Evolutionary conservation across 768 basidiomycete species (phyloP).

Genomic region (Pisolithus sp.): DNA sequence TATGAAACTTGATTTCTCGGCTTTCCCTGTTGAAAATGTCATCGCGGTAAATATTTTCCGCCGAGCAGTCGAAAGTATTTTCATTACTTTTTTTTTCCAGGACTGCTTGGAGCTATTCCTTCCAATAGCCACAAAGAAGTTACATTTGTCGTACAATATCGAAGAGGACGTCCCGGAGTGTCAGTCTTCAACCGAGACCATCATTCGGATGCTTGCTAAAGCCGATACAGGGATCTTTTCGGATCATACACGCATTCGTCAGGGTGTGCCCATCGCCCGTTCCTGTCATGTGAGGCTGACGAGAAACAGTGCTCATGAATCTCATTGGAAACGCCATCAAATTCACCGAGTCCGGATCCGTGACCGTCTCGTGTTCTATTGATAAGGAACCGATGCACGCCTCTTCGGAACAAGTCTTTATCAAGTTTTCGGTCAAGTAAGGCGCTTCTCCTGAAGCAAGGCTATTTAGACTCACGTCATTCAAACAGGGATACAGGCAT

Average conservation of each 20-base stretch:
- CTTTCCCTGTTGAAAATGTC: constrained; percentile 64
- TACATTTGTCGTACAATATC: constrained; percentile 70
- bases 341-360: constrained; percentile 59
- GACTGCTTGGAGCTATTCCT: constrained; percentile 74
- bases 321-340: constrained; percentile 73
- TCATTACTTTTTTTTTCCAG: constrained; percentile 29
- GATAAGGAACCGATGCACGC: constrained; percentile 30
- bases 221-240: constrained; percentile 51
- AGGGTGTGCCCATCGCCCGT: constrained; percentile 36
- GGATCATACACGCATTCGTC: constrained; percentile 68
- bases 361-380: constrained; percentile 56
- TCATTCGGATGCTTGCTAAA: neutral
- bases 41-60: constrained; percentile 45
- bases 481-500: constrained; percentile 60
- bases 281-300: neutral
- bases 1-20: constrained; percentile 61
- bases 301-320: constrained; percentile 59
- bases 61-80: neutral
- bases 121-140: constrained; percentile 68
- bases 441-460: neutral
- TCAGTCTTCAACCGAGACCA: constrained; percentile 22
- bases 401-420: constrained; percentile 37
- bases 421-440: constrained; percentile 65
- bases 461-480: neutral
- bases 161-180: constrained; percentile 60